Percentiles rank a stretch among this genome's conserved stretches.
Evolutionary conservation across 495 filamentous ascomycete species (phyloP).

Genomic region (Neurospora sp.): DNA sequence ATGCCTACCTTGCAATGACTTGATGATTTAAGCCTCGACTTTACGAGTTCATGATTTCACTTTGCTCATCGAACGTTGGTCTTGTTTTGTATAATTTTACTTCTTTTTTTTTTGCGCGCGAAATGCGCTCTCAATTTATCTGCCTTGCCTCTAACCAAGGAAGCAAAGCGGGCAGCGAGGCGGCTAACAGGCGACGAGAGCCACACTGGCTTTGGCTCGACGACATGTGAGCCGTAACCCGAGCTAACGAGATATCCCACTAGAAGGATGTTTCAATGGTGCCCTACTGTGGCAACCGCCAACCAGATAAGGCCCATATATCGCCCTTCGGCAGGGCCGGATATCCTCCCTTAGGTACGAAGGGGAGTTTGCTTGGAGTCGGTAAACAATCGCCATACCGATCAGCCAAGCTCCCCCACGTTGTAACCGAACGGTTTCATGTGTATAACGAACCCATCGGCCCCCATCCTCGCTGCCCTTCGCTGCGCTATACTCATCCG

Average conservation of each 20-base stretch:
- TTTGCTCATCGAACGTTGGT: not conserved
- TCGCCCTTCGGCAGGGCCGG: not conserved
- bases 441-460: not conserved
- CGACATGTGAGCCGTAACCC: not conserved
- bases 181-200: not conserved
- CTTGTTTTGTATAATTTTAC: not conserved
- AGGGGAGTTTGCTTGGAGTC: not conserved
- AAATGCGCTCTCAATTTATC: not conserved
- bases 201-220: not conserved
- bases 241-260: not conserved
- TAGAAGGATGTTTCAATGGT: not conserved
- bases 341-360: not conserved
- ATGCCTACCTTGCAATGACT: not conserved
- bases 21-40: not conserved
- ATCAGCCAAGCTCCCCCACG: not conserved
- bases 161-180: not conserved
- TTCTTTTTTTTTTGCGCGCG: not conserved
- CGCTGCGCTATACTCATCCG: not conserved
- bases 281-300: not conserved
- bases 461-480: not conserved
- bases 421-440: not conserved
- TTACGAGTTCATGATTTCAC: not conserved
- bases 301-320: not conserved
- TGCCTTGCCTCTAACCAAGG: not conserved
- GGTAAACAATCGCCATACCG: not conserved